These are phyloP conservation scores for Nitzschia sp. DNA, from an alignment of 108 stramenopile species.

Conservation along the genomic window DNA sequence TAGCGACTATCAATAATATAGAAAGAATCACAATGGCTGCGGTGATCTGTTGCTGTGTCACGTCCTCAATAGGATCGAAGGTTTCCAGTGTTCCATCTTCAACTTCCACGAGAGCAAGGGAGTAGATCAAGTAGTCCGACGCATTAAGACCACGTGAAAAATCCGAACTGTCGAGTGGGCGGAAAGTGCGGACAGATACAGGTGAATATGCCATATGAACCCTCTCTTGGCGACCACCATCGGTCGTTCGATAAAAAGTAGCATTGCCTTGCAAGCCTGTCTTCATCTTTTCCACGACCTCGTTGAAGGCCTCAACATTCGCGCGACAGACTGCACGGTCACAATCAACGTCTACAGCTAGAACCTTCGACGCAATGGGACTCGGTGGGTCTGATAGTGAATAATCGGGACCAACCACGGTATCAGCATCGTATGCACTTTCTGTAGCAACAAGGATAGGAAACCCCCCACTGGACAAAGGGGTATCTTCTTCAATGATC, in stretches of 20 bases:
- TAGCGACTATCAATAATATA: conserved; percentile 16
- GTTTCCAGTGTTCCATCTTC: background rate
- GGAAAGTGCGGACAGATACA: conserved; percentile 20
- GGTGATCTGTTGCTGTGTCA: background rate
- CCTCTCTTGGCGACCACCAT: conserved; percentile 18
- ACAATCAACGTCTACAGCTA: conserved; percentile 18
- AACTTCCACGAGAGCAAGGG: conserved; percentile 22
- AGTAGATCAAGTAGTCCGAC: conserved; percentile 34
- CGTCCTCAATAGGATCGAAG: conserved; percentile 14
- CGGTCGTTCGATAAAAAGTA: conserved; percentile 16
- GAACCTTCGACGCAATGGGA: conserved; percentile 12
- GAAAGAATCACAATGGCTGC: conserved; percentile 16
- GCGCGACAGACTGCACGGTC: background rate
- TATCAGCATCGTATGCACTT: conserved; percentile 15
- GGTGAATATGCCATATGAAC: conserved; percentile 42
- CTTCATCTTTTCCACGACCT: conserved; percentile 28
- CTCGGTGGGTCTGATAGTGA: conserved; percentile 7
- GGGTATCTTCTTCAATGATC: background rate
- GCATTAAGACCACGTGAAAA: conserved; percentile 37
- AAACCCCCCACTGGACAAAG: conserved; percentile 13
- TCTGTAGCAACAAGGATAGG: conserved; percentile 16
- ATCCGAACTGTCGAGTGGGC: conserved; percentile 32
- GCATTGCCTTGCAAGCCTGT: conserved; percentile 9
- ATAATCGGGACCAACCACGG: conserved; percentile 18
- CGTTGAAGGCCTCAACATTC: conserved; percentile 1